Evolutionary conservation across 2,329 filamentous ascomycete species (phyloP).

Genomic region (Fusarium sp.): DNA sequence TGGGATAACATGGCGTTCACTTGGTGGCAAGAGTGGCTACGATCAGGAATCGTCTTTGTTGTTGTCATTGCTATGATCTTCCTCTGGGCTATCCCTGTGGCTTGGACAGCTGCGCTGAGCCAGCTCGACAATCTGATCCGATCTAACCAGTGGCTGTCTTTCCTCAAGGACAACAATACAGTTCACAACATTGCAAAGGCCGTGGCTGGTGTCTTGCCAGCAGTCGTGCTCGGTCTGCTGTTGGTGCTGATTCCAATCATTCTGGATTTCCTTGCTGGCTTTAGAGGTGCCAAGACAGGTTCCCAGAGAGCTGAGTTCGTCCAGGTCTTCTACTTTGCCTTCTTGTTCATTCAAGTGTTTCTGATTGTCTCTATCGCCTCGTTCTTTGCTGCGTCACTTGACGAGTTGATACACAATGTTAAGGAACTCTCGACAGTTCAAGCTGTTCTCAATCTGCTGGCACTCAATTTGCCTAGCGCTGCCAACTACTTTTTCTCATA

Average conservation of each 20-base stretch:
- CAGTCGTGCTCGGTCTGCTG: constrained; percentile 78
- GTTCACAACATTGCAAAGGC: constrained; percentile 71
- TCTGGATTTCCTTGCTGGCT: constrained; percentile 75
- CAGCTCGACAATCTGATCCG: constrained; percentile 78
- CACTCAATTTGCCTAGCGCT: constrained; percentile 82
- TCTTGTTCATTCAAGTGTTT: constrained; percentile 95
- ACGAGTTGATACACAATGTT: constrained; percentile 68
- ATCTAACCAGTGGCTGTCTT: constrained; percentile 75
- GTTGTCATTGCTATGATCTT: constrained; percentile 81
- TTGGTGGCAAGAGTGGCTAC: constrained; percentile 91
- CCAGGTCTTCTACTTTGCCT: constrained; percentile 91
- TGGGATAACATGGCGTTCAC: constrained; percentile 98
- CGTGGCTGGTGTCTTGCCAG: constrained; percentile 88
- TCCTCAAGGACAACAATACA: constrained; percentile 69
- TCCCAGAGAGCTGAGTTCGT: constrained; percentile 84
- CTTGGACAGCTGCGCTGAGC: constrained; percentile 85
- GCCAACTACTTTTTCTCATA: constrained; percentile 99
- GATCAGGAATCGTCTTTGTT: constrained; percentile 72
- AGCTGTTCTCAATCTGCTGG: constrained; percentile 77
- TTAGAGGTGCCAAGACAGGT: constrained; percentile 86
- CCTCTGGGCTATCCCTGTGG: constrained; percentile 90
- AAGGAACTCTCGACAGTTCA: constrained; percentile 63
- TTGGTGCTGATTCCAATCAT: constrained; percentile 85
- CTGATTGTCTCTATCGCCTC: constrained; percentile 89
- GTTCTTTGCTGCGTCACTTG: constrained; percentile 73